A percentile compares a stretch with the other conserved stretches of the same genome.
Evolutionary conservation across 148 eudicot genomes (phyloP).

Genomic region (Euryodendron excelsum): DNA sequence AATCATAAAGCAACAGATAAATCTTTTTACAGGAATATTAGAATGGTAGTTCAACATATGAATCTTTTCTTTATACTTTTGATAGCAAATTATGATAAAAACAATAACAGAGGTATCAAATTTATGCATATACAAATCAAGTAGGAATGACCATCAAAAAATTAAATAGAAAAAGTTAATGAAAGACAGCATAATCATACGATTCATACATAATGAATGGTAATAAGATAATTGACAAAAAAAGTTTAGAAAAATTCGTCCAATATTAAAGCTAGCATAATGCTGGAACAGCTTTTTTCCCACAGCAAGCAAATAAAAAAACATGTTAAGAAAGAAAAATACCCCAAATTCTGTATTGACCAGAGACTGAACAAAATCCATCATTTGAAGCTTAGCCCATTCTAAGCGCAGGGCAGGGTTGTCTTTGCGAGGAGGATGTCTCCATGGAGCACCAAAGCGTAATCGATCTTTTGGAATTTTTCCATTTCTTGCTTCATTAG

Average conservation of each 20-base stretch:
- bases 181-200: background rate
- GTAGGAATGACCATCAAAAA: background rate
- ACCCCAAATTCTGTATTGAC: conserved; percentile 85
- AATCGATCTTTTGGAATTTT: conserved; percentile 67
- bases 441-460: conserved; percentile 98
- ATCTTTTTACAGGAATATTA: background rate
- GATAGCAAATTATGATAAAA: background rate
- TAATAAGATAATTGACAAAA: background rate
- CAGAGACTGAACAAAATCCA: conserved; percentile 85
- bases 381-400: conserved; percentile 89
- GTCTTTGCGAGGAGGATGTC: conserved; percentile 76
- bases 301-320: background rate
- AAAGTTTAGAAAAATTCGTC: background rate
- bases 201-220: background rate
- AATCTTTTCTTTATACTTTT: background rate
- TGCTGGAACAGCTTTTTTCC: background rate
- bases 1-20: too few relatives aligned
- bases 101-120: background rate
- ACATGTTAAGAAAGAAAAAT: conserved; percentile 24
- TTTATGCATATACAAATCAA: background rate
- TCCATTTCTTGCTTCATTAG: conserved; percentile 64
- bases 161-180: background rate
- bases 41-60: background rate
- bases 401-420: conserved; percentile 32
- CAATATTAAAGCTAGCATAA: background rate